Base-by-base conservation (phyloP, 495 filamentous ascomycete genomes). In the Neurospora sp. region DNA sequence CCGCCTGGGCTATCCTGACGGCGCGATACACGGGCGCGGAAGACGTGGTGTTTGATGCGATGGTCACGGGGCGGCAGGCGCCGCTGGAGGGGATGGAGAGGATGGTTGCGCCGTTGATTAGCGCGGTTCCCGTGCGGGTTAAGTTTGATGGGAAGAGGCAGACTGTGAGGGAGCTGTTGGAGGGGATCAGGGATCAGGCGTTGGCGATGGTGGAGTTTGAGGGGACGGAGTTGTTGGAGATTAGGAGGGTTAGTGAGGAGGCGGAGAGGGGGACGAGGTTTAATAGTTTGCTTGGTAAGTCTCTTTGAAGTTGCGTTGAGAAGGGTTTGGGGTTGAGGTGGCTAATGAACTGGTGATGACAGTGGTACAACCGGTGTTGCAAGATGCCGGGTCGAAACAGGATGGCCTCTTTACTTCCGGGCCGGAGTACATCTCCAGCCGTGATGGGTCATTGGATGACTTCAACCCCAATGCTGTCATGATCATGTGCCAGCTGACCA, bases 91-190 rank as follows among this genome's bases (percentile, higher is more conserved):
- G 83, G 22, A 78, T 90, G n/a, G 79, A 79, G n/a, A 78, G 82
- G 27, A 85, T 89, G 69, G 76, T 82, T 7, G 88, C 86, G 0
- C 84, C 89, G 0, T 81, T 88, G 1, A 85, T 91, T 48, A 84
- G 89, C 20, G 90, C 90, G 0, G 78, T 90, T 0, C 90, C 90
- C 6, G 78, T 87, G 16, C 83, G 88, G 2, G 77, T 82, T 3
- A 44, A 44, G 41, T n/a, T 44, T 9, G 18, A 44, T 44, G 41
- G 41, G 18, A 7, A 44, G 41, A 44, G 16, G 18, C 41, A 44
- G 16, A 44, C 18, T 7, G 41, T 44, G 41, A 44, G 41, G 41
- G 41, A 44, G 18, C 7, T 44, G 41, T 44, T 44, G 41, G 41
- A n/a, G 2, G 41, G 16, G 6, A 44, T 44, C n/a, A 44, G 16